Evolutionary conservation across 2,329 filamentous ascomycete genomes (phyloP).

Genomic region (Coniochaeta sp.): DNA sequence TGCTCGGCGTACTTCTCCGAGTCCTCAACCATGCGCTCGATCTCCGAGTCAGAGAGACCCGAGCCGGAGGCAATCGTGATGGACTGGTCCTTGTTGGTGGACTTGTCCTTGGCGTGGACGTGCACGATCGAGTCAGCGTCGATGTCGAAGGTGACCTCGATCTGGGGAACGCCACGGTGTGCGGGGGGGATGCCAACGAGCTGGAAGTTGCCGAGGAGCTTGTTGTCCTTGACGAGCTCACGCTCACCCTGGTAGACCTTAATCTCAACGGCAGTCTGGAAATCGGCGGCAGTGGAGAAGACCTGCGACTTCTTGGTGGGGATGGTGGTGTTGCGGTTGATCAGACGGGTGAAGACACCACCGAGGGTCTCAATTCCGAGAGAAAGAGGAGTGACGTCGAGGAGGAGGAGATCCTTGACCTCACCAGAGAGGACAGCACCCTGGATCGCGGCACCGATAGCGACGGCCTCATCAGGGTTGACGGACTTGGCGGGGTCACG

Average conservation of each 20-base stretch:
- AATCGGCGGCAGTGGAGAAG: constrained; percentile 95
- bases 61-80: constrained; percentile 98
- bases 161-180: constrained; percentile 90
- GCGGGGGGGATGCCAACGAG: constrained; percentile 94
- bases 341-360: constrained; percentile 94
- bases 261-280: constrained; percentile 98
- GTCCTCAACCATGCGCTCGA: constrained; percentile 95
- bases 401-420: constrained; percentile 89
- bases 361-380: constrained; percentile 98
- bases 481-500: constrained; percentile 96
- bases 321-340: constrained; percentile 99
- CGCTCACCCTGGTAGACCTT: constrained; percentile 99
- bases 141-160: constrained; percentile 98
- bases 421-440: constrained; percentile 94
- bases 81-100: constrained; percentile 98
- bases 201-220: constrained; percentile 98
- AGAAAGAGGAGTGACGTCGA: constrained; percentile 92
- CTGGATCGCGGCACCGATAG: constrained; percentile 95
- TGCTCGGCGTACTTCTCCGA: constrained; percentile 92
- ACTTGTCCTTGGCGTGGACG: constrained; percentile 98
- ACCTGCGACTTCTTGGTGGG: constrained; percentile 98
- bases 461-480: constrained; percentile 97
- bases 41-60: constrained; percentile 90
- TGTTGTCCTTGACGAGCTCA: constrained; percentile 98
- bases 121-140: constrained; percentile 97